Base-by-base conservation (phyloP, 2,329 filamentous ascomycete genomes). In the Exophiala sp. region DNA sequence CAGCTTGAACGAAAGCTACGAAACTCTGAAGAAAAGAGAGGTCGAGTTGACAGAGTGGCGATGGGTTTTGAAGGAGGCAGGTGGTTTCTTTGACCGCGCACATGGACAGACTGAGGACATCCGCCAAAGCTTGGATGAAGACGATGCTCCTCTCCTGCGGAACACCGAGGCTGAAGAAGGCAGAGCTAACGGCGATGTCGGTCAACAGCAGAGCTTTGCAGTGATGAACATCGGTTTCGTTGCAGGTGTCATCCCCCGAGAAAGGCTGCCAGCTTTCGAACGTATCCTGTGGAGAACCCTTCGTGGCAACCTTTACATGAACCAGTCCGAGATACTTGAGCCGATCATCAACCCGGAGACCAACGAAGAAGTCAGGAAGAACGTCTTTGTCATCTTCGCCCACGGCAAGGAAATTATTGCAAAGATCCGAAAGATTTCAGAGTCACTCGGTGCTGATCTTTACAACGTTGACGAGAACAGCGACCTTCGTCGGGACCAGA, bases 211-310 rank as follows among this genome's bases (percentile, higher is more conserved):
- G 61, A 94, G 89, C 39, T 96, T 99, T 72, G 94, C 90, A 5
- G 90, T 91, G 59, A 95, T 97, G 89, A 96, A 97, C 75, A 99
- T 99, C 69, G 94, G 94, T 8, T 99, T 99, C 66, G 92, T 99
- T 49, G 89, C 94, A 50, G 94, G 94, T 73, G 94, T 97, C 65
- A 97, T 99, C 65, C 84, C 89, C 35, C 85, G 94, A 50, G 92
- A 97, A 68, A 86, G 92, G 47, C 92, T 99, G 57, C 91, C 87
- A 11, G 89, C 92, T 21, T 99, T 99, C 69, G 95, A 99, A 76
- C 87, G 94, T 55, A 99, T 99, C 64, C 80, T 99, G 47, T 99
- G 94, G 94, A 85, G 94, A 66, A 96, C 95, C 0, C 83, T 99
- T 39, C 90, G 94, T 71, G 94, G 94, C 66, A 99, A 99, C 73